A percentile compares a stretch with the other conserved stretches of the same genome.
phyloP scores from a whole-genome alignment of 805 yeast genomes.

The Starmerella vitae region DNA sequence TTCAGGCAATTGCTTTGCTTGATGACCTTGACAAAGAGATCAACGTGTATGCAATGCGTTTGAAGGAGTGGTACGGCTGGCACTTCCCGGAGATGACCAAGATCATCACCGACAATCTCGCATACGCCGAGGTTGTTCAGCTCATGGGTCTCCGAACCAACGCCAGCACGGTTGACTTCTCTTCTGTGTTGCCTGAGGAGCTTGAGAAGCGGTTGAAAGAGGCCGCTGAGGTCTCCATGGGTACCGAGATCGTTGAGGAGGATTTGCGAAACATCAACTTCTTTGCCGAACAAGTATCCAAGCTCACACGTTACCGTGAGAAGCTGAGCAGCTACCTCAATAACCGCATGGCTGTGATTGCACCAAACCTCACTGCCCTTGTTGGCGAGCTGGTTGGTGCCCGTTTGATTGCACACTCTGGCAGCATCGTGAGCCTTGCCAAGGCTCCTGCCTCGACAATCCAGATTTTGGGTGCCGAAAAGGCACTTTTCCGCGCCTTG shows the following conservation, averaged over 20 bases:
- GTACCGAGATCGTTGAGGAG: slow-evolving; percentile 90
- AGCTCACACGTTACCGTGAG: slow-evolving; percentile 91
- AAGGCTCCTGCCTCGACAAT: slow-evolving; percentile 98
- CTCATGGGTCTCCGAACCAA: slow-evolving; percentile 89
- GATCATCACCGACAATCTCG: slow-evolving; percentile 89
- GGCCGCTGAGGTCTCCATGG: slow-evolving; percentile 99
- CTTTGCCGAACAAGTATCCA: slow-evolving; percentile 91
- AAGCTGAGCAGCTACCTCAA: slow-evolving; percentile 82
- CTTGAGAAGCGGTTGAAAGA: slow-evolving; percentile 80
- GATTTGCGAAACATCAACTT: slow-evolving; percentile 81
- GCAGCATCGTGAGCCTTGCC: slow-evolving; percentile 84
- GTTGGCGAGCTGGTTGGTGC: slow-evolving; percentile 99
- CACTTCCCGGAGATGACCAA: slow-evolving; percentile 99
- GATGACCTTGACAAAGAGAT: slow-evolving; percentile 96
- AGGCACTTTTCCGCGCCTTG: slow-evolving; percentile 95
- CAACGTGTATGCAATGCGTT: slow-evolving; percentile 96
- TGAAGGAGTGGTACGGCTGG: slow-evolving; percentile 99
- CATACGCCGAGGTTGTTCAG: slow-evolving; percentile 86
- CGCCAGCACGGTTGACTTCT: slow-evolving; percentile 79
- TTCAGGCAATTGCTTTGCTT: slow-evolving; percentile 92
- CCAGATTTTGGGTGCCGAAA: slow-evolving; percentile 97
- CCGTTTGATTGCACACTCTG: slow-evolving; percentile 93
- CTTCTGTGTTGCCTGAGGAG: slow-evolving; percentile 85
- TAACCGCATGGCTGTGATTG: slow-evolving; percentile 96
- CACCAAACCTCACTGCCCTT: slow-evolving; percentile 89